These are phyloP conservation scores for Umbellularia californica DNA, from an alignment of 164 flowering plant species.

Conservation along the genomic window DNA sequence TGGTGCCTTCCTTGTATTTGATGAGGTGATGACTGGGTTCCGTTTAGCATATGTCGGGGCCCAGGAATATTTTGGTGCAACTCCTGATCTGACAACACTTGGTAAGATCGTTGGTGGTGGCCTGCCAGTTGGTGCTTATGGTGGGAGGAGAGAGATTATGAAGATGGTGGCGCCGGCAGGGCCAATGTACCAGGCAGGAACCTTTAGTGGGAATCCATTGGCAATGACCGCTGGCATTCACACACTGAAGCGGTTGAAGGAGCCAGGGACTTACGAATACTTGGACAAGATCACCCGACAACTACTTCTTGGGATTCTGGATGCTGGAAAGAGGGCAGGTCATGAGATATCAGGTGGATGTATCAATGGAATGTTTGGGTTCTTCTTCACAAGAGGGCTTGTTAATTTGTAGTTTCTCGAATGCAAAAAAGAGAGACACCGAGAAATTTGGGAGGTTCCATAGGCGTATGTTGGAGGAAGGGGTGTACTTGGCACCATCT, in stretches of 20 bases:
- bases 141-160: slow-evolving; percentile 93
- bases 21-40: slow-evolving; percentile 97
- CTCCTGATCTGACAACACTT: slow-evolving; percentile 84
- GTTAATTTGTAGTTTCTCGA: slow-evolving; percentile 66
- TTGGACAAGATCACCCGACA: slow-evolving; percentile 64
- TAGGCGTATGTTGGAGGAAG: slow-evolving; percentile 86
- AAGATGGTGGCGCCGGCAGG: slow-evolving; percentile 99
- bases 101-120: slow-evolving; percentile 98
- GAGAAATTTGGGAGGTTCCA: slow-evolving; percentile 71
- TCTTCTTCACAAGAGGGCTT: slow-evolving; percentile 91
- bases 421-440: slow-evolving; percentile 88
- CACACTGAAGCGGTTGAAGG: slow-evolving; percentile 65
- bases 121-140: slow-evolving; percentile 96
- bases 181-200: slow-evolving; percentile 97
- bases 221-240: slow-evolving; percentile 98
- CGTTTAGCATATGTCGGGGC: slow-evolving; percentile 92
- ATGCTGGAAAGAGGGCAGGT: slow-evolving; percentile 72
- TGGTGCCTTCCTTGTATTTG: slow-evolving; percentile 73
- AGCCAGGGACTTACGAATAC: slow-evolving; percentile 63
- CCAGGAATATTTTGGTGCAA: slow-evolving; percentile 79
- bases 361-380: slow-evolving; percentile 87
- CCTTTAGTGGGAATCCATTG: slow-evolving; percentile 91
- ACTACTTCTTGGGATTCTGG: slow-evolving; percentile 59
- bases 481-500: slow-evolving; percentile 90
- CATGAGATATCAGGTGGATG: slow-evolving; percentile 81